These are phyloP conservation scores for Rhododendron griersonianum DNA, from an alignment of 148 eudicot species.

Conservation along the genomic window DNA sequence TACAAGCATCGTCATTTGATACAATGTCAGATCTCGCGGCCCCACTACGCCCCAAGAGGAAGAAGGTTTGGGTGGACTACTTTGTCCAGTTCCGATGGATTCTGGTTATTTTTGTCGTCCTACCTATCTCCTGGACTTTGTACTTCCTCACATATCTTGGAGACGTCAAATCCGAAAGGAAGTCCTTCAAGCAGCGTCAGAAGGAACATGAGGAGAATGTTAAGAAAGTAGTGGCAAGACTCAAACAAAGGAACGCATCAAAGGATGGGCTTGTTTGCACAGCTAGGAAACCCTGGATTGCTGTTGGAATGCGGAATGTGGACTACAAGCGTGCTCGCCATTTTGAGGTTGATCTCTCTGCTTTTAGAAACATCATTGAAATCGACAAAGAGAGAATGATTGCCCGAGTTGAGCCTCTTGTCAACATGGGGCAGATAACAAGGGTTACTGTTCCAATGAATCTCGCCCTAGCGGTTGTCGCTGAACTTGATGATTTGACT, in stretches of 20 bases:
- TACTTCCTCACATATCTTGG: slow-evolving; percentile 83
- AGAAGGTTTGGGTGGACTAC: slow-evolving; percentile 76
- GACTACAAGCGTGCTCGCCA: slow-evolving; percentile 94
- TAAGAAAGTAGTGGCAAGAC: slow-evolving; percentile 70
- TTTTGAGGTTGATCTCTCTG: slow-evolving; percentile 87
- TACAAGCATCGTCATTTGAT: slow-evolving; percentile 8
- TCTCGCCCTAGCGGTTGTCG: slow-evolving; percentile 82
- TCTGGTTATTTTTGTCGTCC: slow-evolving; percentile 72
- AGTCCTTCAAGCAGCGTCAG: slow-evolving; percentile 72
- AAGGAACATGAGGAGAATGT: slow-evolving; percentile 84
- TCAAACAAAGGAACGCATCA: slow-evolving; percentile 61
- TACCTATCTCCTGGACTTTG: slow-evolving; percentile 70
- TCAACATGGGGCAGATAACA: slow-evolving; percentile 88
- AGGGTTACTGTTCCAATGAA: slow-evolving; percentile 87
- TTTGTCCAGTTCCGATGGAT: slow-evolving; percentile 88
- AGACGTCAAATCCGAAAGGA: slow-evolving; percentile 61
- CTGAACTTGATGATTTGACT: slow-evolving; percentile 87
- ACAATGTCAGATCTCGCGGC: slow-evolving; percentile 62
- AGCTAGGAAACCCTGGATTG: slow-evolving; percentile 84
- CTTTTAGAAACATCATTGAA: slow-evolving; percentile 62
- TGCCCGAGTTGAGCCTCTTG: slow-evolving; percentile 77
- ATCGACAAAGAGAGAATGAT: slow-evolving; percentile 71
- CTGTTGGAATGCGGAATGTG: slow-evolving; percentile 90
- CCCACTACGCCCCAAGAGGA: slow-evolving; percentile 81
- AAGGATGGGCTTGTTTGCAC: slow-evolving; percentile 94